Conservation (phyloP, 2,329 filamentous ascomycete genomes). For the Plectosphaerella cucumerina region DNA sequence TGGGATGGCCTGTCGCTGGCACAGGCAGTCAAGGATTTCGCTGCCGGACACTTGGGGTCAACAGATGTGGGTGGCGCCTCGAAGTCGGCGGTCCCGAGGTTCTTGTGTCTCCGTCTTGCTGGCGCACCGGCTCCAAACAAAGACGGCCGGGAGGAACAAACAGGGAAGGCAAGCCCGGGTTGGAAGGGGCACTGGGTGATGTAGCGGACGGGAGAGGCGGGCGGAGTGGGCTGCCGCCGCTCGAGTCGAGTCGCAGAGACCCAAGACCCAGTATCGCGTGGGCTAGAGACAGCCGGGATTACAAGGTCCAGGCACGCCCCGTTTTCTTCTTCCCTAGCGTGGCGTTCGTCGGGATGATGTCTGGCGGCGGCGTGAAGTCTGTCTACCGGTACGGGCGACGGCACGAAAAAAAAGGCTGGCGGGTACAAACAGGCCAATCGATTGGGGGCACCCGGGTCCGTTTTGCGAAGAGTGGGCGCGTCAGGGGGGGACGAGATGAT, state of each 20-base stretch:
- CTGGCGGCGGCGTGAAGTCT: neutral
- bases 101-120: neutral
- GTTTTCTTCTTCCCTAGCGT: neutral
- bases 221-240: no score
- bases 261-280: neutral
- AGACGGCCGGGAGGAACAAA: neutral
- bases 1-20: neutral
- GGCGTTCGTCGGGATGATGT: neutral
- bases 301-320: neutral
- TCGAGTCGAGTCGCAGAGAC: no score
- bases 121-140: neutral
- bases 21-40: neutral
- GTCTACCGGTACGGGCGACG: no score
- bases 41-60: neutral
- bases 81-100: neutral
- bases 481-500: neutral
- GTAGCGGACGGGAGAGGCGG: no score
- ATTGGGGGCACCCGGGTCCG: neutral
- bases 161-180: no score
- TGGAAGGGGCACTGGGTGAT: no score
- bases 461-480: neutral
- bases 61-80: neutral
- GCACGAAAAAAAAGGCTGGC: neutral
- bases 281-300: neutral
- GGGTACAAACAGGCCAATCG: neutral